Base-by-base conservation (phyloP, 1,284 basidiomycete species). In the Phlebopus sp. region DNA sequence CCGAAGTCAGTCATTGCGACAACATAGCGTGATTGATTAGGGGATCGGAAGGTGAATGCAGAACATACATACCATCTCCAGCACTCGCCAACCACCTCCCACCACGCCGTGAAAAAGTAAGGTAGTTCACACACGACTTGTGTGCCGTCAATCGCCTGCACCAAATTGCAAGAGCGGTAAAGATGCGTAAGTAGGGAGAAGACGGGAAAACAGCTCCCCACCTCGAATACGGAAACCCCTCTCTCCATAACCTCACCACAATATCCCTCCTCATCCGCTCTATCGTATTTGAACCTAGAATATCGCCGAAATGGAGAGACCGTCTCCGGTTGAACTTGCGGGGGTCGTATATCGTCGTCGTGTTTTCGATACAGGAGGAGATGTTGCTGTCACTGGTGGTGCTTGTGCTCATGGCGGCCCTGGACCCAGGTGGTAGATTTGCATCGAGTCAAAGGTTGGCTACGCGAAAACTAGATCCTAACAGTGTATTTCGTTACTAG, bases 31-130 rank as follows among this genome's bases (percentile, higher is more conserved):
- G n/a, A n/a, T n/a, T n/a, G n/a, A n/a, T n/a, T n/a, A n/a, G n/a
- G n/a, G n/a, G n/a, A n/a, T n/a, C n/a, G n/a, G n/a, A n/a, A 47
- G 40, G 21, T 23, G 21, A 23, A 49, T n/a, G n/a, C n/a, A n/a
- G n/a, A n/a, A n/a, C n/a, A n/a, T 9, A 55, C 72, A 46, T 60
- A 84, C 87, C 87, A 62, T 91, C 88, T 23, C 88, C 87, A 11
- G 81, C 88, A 60, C 82, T 87, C 0, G 86, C 87, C 27, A 90
- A 64, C 73, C 82, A 89, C 50, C 79, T 71, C 1, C 84, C 85
- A 34, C 78, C 76, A 6, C 73, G 69, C 2, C 70, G 70, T 2
- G 86, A 87, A 59, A 88, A 82, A 0, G 75, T 66, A 2, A 90
- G 72, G 2, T 78, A 75, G 55, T 90, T 90, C 18, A 90, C 79